phyloP scores from a whole-genome alignment of 495 filamentous ascomycete genomes.

The Bacidia rubella region DNA sequence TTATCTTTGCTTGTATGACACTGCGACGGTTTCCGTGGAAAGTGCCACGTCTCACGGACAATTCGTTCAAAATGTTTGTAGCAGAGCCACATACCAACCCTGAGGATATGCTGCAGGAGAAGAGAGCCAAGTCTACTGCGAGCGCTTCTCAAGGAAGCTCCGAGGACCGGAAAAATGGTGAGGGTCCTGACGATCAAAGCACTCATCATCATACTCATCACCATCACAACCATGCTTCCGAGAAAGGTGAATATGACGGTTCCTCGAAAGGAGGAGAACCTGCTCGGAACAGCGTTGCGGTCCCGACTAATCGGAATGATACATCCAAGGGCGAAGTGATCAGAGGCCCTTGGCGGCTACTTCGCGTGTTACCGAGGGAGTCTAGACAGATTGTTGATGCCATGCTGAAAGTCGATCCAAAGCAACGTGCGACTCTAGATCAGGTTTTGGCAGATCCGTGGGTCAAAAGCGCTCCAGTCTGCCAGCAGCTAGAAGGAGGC shows the following conservation, averaged over 20 bases:
- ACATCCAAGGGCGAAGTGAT: conserved; percentile 55
- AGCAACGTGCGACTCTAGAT: conserved; percentile 64
- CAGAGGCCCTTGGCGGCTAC: conserved; percentile 82
- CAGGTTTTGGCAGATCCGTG: conserved; percentile 86
- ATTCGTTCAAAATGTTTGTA: conserved; percentile 86
- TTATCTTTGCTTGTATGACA: conserved; percentile 99
- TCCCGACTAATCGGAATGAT: conserved; percentile 22
- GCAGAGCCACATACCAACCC: conserved; percentile 41
- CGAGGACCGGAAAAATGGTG: conserved; percentile 11
- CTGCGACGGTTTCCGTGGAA: conserved; percentile 96
- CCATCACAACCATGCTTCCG: conserved; percentile 19
- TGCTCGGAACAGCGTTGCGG: conserved; percentile 39
- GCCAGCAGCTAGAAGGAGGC: conserved; percentile 46
- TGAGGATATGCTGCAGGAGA: conserved; percentile 23
- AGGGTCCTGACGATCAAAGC: conserved; percentile 1
- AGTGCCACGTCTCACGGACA: conserved; percentile 78
- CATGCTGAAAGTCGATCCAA: conserved; percentile 86
- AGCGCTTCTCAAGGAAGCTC: conserved; percentile 3
- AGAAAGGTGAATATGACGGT: conserved; percentile 16
- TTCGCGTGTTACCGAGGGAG: conserved; percentile 84
- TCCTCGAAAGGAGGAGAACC: conserved; percentile 20
- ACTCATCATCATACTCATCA: conserved; percentile 20
- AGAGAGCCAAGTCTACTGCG: conserved; percentile 18
- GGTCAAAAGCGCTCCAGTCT: conserved; percentile 57
- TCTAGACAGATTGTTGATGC: conserved; percentile 76